Base-by-base conservation (phyloP, 179 eudicot genomes). In the Vitellaria paradoxa region DNA sequence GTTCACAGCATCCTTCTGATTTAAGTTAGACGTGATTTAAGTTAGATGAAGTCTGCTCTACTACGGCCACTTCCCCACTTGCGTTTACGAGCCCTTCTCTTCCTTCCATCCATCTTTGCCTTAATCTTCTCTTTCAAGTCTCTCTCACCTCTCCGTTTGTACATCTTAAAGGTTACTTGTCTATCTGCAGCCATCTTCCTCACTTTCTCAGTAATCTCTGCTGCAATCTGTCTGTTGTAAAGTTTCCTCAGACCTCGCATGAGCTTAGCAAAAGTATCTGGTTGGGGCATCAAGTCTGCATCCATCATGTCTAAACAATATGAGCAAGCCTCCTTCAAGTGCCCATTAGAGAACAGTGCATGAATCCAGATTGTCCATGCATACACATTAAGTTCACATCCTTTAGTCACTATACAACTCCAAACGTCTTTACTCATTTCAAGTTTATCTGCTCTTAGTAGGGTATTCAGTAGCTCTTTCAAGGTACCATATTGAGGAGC, bases 281-380 rank as follows among this genome's bases (percentile, higher is more conserved):
- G 95, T 75, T 89, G 88, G 13, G 99, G 99, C 99, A 95, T 91
- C 76, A 91, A 80, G 67, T 87, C 90, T 11, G 88, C 89, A 76
- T 95, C 97, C 92, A 95, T 86, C 99, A 95, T 95, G 63, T 89
- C 97, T 81, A 95, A 83, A 85, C 97, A 95, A 81, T 91, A 95
- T 17, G 88, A 84, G 76, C 99, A 95, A 76, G 99, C 99, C 68
- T 93, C 97, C 85, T 94, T 94, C 80, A 93, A 93, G 72, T 93
- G 95, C 68, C 95, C 95, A 52, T 86, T 91, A 17, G 95, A 82
- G 82, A 95, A 95, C 46, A 95, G 91, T 59, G 99, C 93, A 73
- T 94, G 98, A 75, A 95, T 91, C 97, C 97, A 95, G 40, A 95
- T 95, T 72, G 99, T 95, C 99, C 97, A 95, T 49, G 97, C 93